These are phyloP conservation scores for Zygnema cylindricum DNA, from an alignment of 139 green algal species.

Conservation along the genomic window DNA sequence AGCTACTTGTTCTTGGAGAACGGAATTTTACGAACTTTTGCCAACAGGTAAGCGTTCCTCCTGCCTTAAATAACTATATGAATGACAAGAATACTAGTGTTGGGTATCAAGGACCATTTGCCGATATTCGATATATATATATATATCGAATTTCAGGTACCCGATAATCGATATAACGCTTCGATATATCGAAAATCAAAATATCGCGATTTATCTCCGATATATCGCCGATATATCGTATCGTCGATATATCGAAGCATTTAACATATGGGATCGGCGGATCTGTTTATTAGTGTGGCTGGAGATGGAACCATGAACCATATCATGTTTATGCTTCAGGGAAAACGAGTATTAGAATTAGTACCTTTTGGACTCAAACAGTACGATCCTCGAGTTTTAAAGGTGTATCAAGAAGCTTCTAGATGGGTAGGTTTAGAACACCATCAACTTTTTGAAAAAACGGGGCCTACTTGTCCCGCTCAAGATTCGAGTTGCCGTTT, in stretches of 20 bases:
- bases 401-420: constrained; percentile 32
- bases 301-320: constrained; percentile 51
- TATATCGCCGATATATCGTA: too few species aligned
- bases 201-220: too few species aligned
- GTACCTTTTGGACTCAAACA: constrained; percentile 36
- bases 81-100: too few species aligned
- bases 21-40: constrained; percentile 51
- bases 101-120: too few species aligned
- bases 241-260: too few species aligned
- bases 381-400: constrained; percentile 39
- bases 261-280: constrained; percentile 28
- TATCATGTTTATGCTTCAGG: constrained; percentile 36
- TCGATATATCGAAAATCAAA: too few species aligned
- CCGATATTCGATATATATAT: too few species aligned
- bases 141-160: too few species aligned
- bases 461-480: constrained; percentile 4
- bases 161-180: too few species aligned
- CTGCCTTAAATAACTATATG: too few species aligned
- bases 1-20: constrained; percentile 28
- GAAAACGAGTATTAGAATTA: constrained; percentile 18
- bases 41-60: constrained; percentile 25
- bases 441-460: constrained; percentile 1
- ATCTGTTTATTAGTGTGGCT: constrained; percentile 17
- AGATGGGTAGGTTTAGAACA: constrained; percentile 31
- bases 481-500: constrained; percentile 34